Evolutionary conservation across 2,329 filamentous ascomycete genomes (phyloP), one percentile per base, ranked within the genome.

Genomic region (Apiospora phragmitis): DNA sequence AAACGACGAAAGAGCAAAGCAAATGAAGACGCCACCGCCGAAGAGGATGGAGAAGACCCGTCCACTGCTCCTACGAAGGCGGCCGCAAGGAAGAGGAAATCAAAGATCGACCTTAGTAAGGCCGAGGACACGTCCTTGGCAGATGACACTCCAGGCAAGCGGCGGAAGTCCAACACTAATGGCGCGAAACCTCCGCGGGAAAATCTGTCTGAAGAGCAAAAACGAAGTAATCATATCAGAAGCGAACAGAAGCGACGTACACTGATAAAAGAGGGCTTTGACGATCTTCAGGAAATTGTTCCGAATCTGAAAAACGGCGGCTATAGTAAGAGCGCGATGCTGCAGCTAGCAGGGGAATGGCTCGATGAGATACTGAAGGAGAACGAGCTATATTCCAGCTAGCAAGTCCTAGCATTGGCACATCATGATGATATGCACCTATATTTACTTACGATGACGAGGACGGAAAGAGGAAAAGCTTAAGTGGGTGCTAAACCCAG

Each of bases 121-220:
- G 77, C 71, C 76, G 77, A 80, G 77, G 73, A 83, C 75, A 59
- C 78, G 76, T 81, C 79, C 4, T 80, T 79, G 32, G 79, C 76
- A 68, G 80, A 78, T 72, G 82, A 82, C 49, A 70, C 74, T 1
- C 68, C 78, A 1, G 80, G 80, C 18, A 88, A 88, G 76, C 82
- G 87, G 67, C 84, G 87, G 45, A 89, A 88, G 75, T 88, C 87
- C 1, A 79, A 77, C 8, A 74, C 73, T n/a, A 82, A 77, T 49
- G 79, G 75, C 12, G 73, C 80, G 24, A 91, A 90, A 75, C 71
- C 82, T 2, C 78, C 85, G 3, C 83, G 92, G 35, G 91, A 91
- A 76, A 97, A 97, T 75, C 94, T 97, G 74, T 87, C 91, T 68
- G 96, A 94, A 68, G 94, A 97, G 79, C 93, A 97, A 82, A 97